Evolutionary conservation across 306 rosid species (phyloP).

Genomic region (Ceratonia siliqua): DNA sequence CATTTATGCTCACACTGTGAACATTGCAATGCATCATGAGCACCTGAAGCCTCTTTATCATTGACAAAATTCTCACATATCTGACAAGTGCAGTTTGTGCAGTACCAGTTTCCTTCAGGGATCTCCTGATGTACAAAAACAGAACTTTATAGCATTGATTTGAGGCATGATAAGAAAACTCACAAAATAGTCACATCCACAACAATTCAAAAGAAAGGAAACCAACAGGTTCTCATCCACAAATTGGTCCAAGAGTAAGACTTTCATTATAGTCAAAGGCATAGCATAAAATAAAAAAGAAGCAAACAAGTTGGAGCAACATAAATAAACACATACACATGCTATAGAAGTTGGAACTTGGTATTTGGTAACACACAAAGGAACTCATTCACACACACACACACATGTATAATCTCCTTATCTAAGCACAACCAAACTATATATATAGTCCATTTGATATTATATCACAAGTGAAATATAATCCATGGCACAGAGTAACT

Average conservation of each 20-base stretch:
- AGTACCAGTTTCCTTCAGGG: slow-evolving; percentile 96
- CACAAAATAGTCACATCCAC: slow-evolving; percentile 27
- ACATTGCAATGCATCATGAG: slow-evolving; percentile 67
- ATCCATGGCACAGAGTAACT: background rate
- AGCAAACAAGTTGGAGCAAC: slow-evolving; percentile 12
- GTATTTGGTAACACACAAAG: slow-evolving; percentile 33
- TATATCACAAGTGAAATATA: slow-evolving; percentile 19
- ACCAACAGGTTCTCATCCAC: background rate
- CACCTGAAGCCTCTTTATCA: slow-evolving; percentile 61
- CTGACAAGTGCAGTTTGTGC: slow-evolving; percentile 83
- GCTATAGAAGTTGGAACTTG: slow-evolving; percentile 9
- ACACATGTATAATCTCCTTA: slow-evolving; percentile 5
- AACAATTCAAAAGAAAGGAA: slow-evolving; percentile 10
- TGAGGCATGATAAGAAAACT: slow-evolving; percentile 30
- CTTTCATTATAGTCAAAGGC: slow-evolving; percentile 12
- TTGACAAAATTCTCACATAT: slow-evolving; percentile 77
- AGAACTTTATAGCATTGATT: slow-evolving; percentile 29
- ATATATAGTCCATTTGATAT: slow-evolving; percentile 1
- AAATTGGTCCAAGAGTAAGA: background rate
- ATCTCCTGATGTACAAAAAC: slow-evolving; percentile 66
- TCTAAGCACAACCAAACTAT: slow-evolving; percentile 21
- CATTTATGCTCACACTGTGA: slow-evolving; percentile 93
- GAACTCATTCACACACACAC: slow-evolving; percentile 14
- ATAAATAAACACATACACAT: slow-evolving; percentile 1
- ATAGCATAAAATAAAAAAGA: slow-evolving; percentile 13